phyloP scores from a whole-genome alignment of 345 rosid genomes.

The Moricandia moricandioides region DNA sequence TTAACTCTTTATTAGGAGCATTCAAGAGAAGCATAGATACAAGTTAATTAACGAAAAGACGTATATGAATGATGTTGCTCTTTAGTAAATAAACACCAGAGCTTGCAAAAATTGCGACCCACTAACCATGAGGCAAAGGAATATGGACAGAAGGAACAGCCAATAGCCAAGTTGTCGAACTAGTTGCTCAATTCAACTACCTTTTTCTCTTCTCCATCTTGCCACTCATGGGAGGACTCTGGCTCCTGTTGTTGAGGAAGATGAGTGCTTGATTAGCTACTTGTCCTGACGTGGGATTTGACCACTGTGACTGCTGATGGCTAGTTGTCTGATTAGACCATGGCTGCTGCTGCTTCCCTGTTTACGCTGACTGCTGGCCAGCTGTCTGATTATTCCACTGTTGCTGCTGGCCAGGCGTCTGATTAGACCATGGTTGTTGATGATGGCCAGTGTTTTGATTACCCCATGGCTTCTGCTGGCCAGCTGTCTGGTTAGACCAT shows the following conservation, averaged over 20 bases:
- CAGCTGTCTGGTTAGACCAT: constrained; percentile 22
- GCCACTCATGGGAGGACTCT: constrained; percentile 16
- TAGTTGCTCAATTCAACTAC: constrained; percentile 24
- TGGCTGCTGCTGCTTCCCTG: constrained; percentile 9
- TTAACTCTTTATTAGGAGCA: background rate
- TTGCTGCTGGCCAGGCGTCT: background rate
- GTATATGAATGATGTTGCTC: constrained; percentile 14
- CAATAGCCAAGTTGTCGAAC: background rate
- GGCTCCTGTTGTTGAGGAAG: constrained; percentile 27
- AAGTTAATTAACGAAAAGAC: background rate
- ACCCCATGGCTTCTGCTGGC: background rate
- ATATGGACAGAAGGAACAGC: constrained; percentile 1
- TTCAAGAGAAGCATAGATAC: background rate
- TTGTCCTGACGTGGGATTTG: background rate
- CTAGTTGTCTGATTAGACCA: constrained; percentile 3
- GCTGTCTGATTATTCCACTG: constrained; percentile 21
- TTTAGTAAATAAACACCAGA: background rate
- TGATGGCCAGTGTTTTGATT: background rate
- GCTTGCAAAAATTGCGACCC: constrained; percentile 16
- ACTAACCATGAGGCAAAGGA: constrained; percentile 8
- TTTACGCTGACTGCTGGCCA: constrained; percentile 17
- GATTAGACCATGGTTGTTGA: constrained; percentile 27
- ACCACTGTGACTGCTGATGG: constrained; percentile 20
- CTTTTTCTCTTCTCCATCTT: constrained; percentile 26
- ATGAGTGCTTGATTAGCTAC: constrained; percentile 30